A percentile compares a stretch with the other conserved stretches of the same genome.
Conservation (phyloP, 768 basidiomycete genomes). For the Xanthoconium purpureum region DNA sequence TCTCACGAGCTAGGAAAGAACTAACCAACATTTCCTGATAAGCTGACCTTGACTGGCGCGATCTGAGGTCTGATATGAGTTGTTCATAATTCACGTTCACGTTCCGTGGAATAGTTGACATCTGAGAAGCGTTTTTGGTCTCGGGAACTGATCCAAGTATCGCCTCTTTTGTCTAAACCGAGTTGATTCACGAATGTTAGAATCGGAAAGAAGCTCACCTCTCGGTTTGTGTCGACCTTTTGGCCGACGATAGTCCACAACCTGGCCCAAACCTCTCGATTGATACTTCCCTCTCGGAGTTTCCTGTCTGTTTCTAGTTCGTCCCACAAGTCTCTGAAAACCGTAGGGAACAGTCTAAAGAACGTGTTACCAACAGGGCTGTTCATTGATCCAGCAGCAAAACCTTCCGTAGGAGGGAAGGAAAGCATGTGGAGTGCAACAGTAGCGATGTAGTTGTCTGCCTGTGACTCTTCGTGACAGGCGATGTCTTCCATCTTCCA, state of each 20-base stretch:
- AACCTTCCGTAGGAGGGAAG: conserved; percentile 61
- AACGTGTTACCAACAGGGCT: conserved; percentile 55
- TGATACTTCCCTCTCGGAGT: conserved; percentile 54
- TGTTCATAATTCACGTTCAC: conserved; percentile 40
- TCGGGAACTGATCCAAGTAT: conserved; percentile 19
- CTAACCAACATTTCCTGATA: conserved; percentile 91
- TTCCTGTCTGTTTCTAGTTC: conserved; percentile 73
- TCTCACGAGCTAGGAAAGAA: conserved; percentile 13
- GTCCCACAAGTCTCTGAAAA: conserved; percentile 89
- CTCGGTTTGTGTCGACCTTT: conserved; percentile 44
- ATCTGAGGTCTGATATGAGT: conserved; percentile 54
- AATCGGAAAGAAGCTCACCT: conserved; percentile 37
- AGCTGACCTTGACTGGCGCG: conserved; percentile 55
- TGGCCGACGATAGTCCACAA: conserved; percentile 59
- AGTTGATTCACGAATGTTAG: neutral
- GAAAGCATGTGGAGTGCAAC: conserved; percentile 79
- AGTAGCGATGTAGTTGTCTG: conserved; percentile 87
- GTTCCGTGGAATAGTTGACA: conserved; percentile 6
- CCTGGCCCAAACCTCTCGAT: conserved; percentile 69
- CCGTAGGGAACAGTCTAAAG: conserved; percentile 75
- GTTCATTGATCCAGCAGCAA: conserved; percentile 48
- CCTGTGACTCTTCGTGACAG: conserved; percentile 73
- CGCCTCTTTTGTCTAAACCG: conserved; percentile 16
- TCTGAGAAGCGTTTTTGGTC: conserved; percentile 14
- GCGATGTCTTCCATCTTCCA: conserved; percentile 87